These are phyloP conservation scores for Brettanomyces custersianus DNA, from an alignment of 805 yeast species.

Conservation along the genomic window DNA sequence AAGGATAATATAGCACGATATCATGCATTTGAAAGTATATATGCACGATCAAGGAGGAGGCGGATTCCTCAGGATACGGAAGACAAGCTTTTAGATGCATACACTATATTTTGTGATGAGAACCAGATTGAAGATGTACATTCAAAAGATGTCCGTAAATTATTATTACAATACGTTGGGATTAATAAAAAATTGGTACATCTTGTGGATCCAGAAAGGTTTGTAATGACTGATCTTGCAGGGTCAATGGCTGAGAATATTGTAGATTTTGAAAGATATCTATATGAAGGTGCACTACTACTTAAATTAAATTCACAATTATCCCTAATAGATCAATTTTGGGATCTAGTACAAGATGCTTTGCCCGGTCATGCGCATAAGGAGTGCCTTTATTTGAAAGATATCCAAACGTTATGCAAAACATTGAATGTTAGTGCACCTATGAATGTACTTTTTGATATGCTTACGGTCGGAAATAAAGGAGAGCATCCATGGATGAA, in stretches of 20 bases:
- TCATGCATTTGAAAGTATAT: slow-evolving; percentile 7
- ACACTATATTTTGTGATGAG: slow-evolving; percentile 31
- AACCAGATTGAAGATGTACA: slow-evolving; percentile 29
- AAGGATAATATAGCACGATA: neutral
- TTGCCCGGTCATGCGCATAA: slow-evolving; percentile 14
- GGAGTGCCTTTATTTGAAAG: slow-evolving; percentile 26
- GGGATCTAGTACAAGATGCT: slow-evolving; percentile 29
- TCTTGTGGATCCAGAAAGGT: slow-evolving; percentile 20
- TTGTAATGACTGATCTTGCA: slow-evolving; percentile 27
- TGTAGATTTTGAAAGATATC: slow-evolving; percentile 38
- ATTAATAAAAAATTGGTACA: slow-evolving; percentile 22
- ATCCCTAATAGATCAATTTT: slow-evolving; percentile 27
- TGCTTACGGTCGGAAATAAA: slow-evolving; percentile 35
- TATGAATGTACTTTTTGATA: slow-evolving; percentile 29
- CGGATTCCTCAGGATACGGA: slow-evolving; percentile 35
- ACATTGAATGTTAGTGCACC: slow-evolving; percentile 25
- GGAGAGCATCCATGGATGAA: slow-evolving; percentile 28
- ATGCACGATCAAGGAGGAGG: slow-evolving; percentile 12
- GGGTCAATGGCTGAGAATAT: slow-evolving; percentile 20
- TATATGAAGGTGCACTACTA: slow-evolving; percentile 32
- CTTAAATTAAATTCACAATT: slow-evolving; percentile 27
- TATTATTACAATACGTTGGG: slow-evolving; percentile 21
- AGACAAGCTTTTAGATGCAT: slow-evolving; percentile 34
- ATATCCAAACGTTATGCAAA: slow-evolving; percentile 23
- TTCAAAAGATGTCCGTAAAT: slow-evolving; percentile 19